A percentile compares a stretch with the other conserved stretches of the same genome.
Evolutionary conservation across 1,284 basidiomycete species (phyloP).

Genomic region (Sphagnurus paluster): DNA sequence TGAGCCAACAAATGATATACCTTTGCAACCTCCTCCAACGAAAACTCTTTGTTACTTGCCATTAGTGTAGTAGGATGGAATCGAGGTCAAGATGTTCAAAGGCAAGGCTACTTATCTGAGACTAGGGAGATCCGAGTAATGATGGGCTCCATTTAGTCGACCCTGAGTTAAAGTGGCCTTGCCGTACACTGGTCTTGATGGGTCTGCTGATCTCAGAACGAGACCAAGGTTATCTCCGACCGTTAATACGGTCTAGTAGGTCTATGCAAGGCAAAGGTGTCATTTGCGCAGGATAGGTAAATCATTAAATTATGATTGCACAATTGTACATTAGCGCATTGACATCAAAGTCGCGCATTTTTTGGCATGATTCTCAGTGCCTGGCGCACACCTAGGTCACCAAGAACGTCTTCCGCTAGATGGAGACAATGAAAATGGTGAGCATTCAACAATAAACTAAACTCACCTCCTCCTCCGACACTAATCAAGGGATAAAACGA

Average conservation of each 20-base stretch:
- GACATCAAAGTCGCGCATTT: constrained; percentile 33
- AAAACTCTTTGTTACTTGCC: constrained; percentile 35
- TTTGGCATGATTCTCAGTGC: constrained; percentile 51
- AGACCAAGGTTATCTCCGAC: constrained; percentile 5
- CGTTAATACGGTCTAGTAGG: no score
- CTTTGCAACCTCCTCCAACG: constrained; percentile 40
- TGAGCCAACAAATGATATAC: constrained; percentile 4
- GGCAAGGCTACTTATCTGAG: constrained; percentile 7
- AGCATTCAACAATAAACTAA: background rate
- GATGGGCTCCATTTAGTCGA: no score
- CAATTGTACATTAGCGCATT: background rate
- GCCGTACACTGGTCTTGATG: background rate
- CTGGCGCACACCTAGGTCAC: constrained; percentile 56
- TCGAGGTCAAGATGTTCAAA: background rate
- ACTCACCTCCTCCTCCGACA: constrained; percentile 31
- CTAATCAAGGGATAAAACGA: constrained; percentile 14
- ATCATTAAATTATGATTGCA: no score
- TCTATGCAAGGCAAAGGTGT: no score
- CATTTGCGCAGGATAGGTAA: no score
- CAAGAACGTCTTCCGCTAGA: constrained; percentile 46
- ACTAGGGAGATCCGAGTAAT: constrained; percentile 15
- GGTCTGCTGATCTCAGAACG: no score
- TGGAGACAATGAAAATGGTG: background rate
- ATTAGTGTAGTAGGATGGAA: constrained; percentile 12
- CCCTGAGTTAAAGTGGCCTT: no score